Evolutionary conservation across 2,329 filamentous ascomycete genomes (phyloP), one percentile per base, ranked within the genome.

Genomic region (Alternaria rosae): DNA sequence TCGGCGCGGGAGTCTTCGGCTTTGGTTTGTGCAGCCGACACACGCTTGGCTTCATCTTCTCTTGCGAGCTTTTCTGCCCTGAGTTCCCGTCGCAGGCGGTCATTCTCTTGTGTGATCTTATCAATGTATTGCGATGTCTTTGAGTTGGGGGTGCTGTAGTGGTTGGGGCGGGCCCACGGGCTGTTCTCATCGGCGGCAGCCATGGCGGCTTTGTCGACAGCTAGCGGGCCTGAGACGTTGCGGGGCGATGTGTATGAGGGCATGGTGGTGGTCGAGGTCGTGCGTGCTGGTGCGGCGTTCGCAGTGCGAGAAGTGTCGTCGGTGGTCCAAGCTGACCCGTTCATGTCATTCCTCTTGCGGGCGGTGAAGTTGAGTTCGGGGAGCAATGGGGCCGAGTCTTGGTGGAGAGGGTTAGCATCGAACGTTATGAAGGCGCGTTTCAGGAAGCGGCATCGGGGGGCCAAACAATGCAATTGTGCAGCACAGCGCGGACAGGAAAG

Each of bases 81-180:
- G 44, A 84, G 72, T 66, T 94, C 91, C 54, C 91, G 86, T 70
- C 91, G 91, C 47, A 94, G 83, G 42, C 89, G 86, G 73, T 94
- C 92, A 69, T 93, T 93, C 75, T 94, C 92, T 55, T 89, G 89
- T 74, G 93, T 92, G 56, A 95, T 85, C 73, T 89, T 88, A 80
- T 95, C 92, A 78, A 95, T 94, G 65, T 78, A 78, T 35, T 79
- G 76, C 5, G 74, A 77, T 1, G 77, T 78, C 54, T 79, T 79
- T 15, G 74, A 75, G 58, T 75, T 74, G 26, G 71, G 71, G 10
- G 74, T 66, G 62, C 65, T 73, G 66, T 72, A 66, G 21, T 72
- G 70, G 55, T 74, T 75, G 21, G 71, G 66, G 20, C 73, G 73
- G 25, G 67, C 66, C 73, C 76, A 77, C 45, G 70, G 58, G 17